Base-by-base conservation (phyloP, 257 asterid genomes). In the Gentiana dahurica region DNA sequence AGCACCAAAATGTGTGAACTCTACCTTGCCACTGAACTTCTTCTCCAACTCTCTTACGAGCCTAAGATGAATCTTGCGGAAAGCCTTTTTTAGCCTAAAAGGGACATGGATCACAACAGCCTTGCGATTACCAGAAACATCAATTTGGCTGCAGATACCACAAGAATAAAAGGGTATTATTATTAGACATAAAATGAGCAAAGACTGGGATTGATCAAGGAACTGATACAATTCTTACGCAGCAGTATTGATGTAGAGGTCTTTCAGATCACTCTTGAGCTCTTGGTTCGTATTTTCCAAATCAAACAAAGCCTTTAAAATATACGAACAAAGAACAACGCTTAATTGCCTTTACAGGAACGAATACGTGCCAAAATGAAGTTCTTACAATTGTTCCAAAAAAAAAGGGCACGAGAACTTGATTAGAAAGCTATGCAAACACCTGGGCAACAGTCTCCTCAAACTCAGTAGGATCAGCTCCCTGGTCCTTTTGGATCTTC, bases 11-110 rank as follows among this genome's bases (percentile, higher is more conserved):
- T 7, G 9, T 41, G 46, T 5, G 11, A 36, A 4, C 6, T 24
- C 35, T 78, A 89, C 97, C 92, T 89, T 86, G 53, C 97, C 95
- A 34, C 97, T 86, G 86, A 89, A 89, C 64, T 89, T 89, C 89
- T 89, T 86, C 77, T 89, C 97, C 4, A 89, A 85, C 80, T 89
- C 95, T 53, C 97, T 75, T 57, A 89, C 95, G 57, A 89, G 81
- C 74, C 87, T 73, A 13, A 83, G 71, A 34, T 89, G 97, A 58
- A 89, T 78, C 85, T 89, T 89, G 69, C 95, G 94, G 87, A 85
- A 89, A 56, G 87, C 69, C 67, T 89, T 89, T 67, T 94, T 65
- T 81, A 89, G 46, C 52, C 97, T 77, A 56, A 77, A 89, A 8
- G 97, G 95, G 33, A 83, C 97, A 36, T 86, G 94, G 66, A 89